phyloP scores from a whole-genome alignment of 1,139 yeast species.

The Kodamaea anthophila region DNA sequence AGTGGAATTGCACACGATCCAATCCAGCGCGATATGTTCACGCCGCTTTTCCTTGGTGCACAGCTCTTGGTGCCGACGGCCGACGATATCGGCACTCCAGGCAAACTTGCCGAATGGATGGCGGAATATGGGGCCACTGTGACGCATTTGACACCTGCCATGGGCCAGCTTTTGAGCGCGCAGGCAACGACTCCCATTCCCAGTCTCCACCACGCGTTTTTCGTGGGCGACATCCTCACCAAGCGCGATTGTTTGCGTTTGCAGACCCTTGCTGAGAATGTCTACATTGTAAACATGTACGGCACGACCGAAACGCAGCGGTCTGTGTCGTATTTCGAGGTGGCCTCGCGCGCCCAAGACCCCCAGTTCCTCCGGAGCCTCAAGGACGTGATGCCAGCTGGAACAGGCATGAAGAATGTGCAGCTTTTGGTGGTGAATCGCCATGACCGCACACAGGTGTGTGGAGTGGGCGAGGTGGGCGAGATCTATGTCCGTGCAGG shows the following conservation, averaged over 20 bases:
- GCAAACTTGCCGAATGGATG: constrained; percentile 97
- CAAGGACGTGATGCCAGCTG: constrained; percentile 98
- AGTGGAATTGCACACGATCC: constrained; percentile 99
- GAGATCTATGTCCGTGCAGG: constrained; percentile 98
- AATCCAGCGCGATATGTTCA: constrained; percentile 97
- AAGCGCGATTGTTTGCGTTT: constrained; percentile 92
- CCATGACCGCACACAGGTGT: constrained; percentile 76
- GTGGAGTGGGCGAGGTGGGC: constrained; percentile 99
- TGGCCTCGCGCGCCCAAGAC: constrained; percentile 65
- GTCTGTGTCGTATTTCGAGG: constrained; percentile 90
- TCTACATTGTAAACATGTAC: constrained; percentile 91
- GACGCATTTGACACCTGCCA: constrained; percentile 97
- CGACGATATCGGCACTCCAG: constrained; percentile 98
- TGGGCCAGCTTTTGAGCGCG: constrained; percentile 96
- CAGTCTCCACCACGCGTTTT: constrained; percentile 87
- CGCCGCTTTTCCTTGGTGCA: constrained; percentile 95
- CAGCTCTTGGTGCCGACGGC: constrained; percentile 87
- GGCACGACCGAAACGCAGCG: constrained; percentile 99
- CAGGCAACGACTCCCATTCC: constrained; percentile 93
- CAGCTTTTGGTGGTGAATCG: constrained; percentile 92
- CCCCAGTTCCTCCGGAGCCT: constrained; percentile 71
- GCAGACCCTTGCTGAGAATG: constrained; percentile 87
- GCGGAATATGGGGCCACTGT: constrained; percentile 85
- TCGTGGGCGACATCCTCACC: constrained; percentile 95
- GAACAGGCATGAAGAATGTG: constrained; percentile 93